phyloP scores from a whole-genome alignment of 176 grass and related monocot species.

The Triticum monococcum region DNA sequence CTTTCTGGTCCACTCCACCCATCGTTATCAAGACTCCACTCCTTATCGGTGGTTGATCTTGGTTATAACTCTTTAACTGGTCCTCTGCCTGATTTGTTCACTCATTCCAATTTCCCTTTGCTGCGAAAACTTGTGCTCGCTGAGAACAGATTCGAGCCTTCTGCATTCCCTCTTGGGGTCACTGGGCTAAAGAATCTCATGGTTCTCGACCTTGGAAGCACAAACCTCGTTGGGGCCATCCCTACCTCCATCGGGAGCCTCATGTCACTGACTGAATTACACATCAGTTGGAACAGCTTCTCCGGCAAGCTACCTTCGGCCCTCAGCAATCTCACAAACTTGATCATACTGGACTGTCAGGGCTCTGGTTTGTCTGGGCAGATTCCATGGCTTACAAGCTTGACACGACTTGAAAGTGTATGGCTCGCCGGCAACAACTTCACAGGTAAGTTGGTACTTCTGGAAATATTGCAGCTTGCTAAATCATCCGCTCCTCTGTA shows the following conservation, averaged over 20 bases:
- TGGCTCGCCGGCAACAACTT: background rate
- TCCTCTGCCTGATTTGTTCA: background rate
- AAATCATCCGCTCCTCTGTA: background rate
- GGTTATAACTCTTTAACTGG: background rate
- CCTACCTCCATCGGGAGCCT: background rate
- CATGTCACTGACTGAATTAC: background rate
- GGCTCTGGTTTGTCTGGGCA: background rate
- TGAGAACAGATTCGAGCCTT: background rate
- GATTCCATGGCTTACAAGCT: background rate
- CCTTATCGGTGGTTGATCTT: background rate
- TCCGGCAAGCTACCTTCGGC: background rate
- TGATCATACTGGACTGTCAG: background rate
- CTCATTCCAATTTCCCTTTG: background rate
- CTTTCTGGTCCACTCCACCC: background rate
- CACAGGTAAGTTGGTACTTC: background rate
- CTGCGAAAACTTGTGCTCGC: background rate
- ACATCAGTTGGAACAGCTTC: background rate
- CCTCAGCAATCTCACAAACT: background rate
- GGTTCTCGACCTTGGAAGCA: background rate
- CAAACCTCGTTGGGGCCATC: background rate
- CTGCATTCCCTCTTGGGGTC: background rate
- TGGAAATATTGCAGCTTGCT: background rate
- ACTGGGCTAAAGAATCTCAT: background rate
- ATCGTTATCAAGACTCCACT: background rate
- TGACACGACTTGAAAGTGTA: background rate